A percentile compares a stretch with the other conserved stretches of the same genome.
Evolutionary conservation across 495 filamentous ascomycete species (phyloP).

Genomic region (Penicillium manginii): DNA sequence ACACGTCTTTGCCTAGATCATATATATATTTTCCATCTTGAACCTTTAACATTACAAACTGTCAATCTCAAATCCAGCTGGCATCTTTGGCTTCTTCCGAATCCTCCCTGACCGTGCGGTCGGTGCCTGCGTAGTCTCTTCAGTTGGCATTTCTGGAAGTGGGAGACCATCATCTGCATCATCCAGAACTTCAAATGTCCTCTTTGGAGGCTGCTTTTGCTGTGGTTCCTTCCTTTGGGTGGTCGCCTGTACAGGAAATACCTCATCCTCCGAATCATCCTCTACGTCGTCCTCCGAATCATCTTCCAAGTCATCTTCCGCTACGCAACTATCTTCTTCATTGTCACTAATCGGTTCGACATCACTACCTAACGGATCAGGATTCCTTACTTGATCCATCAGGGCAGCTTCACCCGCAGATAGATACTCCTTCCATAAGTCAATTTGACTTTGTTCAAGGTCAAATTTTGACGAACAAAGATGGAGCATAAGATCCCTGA

Average conservation of each 20-base stretch:
- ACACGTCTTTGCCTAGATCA: background rate
- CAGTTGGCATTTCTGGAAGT: background rate
- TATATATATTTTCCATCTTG: background rate
- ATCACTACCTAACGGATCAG: background rate
- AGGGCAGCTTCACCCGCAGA: conserved; percentile 1
- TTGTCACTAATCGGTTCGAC: conserved; percentile 8
- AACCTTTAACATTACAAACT: background rate
- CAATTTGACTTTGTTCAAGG: conserved; percentile 6
- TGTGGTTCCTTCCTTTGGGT: background rate
- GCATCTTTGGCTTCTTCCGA: background rate
- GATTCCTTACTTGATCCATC: conserved; percentile 1
- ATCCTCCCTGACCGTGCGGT: background rate
- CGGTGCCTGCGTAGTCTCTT: background rate
- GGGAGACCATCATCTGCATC: too few relatives aligned
- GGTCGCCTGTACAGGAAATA: background rate
- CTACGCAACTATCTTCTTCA: conserved; percentile 14
- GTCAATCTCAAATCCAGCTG: background rate
- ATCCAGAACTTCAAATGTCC: background rate
- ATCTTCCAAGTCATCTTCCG: too few relatives aligned
- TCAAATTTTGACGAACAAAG: conserved; percentile 8
- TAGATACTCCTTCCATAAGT: conserved; percentile 3
- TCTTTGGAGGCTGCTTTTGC: background rate
- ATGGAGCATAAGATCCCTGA: conserved; percentile 5
- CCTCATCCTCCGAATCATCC: too few relatives aligned
- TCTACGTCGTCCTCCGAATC: background rate